Conservation (phyloP, 2,329 filamentous ascomycete genomes). For the Ceratocystis colombiana region DNA sequence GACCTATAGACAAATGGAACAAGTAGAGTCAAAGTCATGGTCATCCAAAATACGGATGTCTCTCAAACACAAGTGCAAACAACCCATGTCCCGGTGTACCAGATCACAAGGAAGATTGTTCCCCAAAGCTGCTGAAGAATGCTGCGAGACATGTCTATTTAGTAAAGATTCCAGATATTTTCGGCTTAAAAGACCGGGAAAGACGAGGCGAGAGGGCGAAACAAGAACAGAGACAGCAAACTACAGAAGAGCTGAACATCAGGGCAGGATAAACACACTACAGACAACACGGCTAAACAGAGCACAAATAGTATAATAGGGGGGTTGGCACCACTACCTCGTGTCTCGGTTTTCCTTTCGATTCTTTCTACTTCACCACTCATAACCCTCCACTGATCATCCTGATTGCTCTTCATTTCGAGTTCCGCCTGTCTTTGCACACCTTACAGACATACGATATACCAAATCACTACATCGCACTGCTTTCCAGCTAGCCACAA, state of each 20-base stretch:
- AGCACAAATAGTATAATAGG: neutral
- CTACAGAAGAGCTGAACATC: neutral
- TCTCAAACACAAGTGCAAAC: neutral
- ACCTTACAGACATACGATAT: neutral
- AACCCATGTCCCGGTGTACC: neutral
- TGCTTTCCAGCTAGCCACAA: conserved; percentile 26
- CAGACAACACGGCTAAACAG: neutral
- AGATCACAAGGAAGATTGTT: neutral
- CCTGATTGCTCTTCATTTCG: neutral
- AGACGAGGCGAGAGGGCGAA: conserved; percentile 11
- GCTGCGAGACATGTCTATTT: conserved; percentile 1
- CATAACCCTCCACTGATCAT: neutral
- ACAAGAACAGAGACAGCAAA: neutral
- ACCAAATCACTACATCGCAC: neutral
- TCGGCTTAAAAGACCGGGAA: conserved; percentile 5
- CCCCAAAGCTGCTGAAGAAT: neutral
- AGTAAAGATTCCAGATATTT: neutral
- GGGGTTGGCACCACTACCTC: neutral
- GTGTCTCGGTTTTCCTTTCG: neutral
- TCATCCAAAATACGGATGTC: neutral
- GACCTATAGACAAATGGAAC: neutral
- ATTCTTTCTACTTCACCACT: neutral
- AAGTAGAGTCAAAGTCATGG: neutral
- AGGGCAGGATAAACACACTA: neutral
- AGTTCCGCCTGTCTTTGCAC: neutral